phyloP scores from a whole-genome alignment of 305 asterid genomes.

The Fraxinus floribunda region DNA sequence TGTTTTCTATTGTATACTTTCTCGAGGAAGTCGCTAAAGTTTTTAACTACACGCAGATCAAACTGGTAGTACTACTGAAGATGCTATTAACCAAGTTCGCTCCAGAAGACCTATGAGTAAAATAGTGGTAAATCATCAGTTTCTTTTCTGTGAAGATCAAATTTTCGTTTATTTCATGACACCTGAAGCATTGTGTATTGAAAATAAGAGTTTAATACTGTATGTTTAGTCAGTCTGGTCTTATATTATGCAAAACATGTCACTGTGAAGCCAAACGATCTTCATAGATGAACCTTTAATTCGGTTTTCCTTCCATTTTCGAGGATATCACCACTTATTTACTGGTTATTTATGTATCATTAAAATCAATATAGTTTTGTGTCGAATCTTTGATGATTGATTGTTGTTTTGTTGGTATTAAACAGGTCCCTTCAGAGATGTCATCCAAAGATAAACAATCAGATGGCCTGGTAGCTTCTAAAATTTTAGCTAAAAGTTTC shows the following conservation, averaged over 20 bases:
- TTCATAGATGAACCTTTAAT: background rate
- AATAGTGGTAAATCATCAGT: conserved; percentile 50
- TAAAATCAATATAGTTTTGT: background rate
- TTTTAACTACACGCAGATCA: conserved; percentile 37
- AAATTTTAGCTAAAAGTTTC: background rate
- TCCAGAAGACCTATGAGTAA: conserved; percentile 76
- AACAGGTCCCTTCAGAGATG: conserved; percentile 84
- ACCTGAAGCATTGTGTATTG: background rate
- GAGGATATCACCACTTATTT: background rate
- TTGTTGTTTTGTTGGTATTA: conserved; percentile 15
- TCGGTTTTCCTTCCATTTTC: background rate
- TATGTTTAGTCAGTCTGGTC: conserved; percentile 9
- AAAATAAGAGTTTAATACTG: background rate
- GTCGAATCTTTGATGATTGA: conserved; percentile 23
- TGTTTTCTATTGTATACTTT: background rate
- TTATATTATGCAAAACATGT: background rate
- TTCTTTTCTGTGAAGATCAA: background rate
- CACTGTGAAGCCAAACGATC: background rate
- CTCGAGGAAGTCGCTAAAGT: conserved; percentile 4
- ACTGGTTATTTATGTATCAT: background rate
- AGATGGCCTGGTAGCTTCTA: conserved; percentile 53
- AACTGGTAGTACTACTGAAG: conserved; percentile 64
- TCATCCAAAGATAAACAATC: conserved; percentile 55
- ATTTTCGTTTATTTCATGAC: background rate
- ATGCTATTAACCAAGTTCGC: conserved; percentile 80